These are phyloP conservation scores for Apocynum venetum DNA, from an alignment of 257 asterid genomes.

Conservation along the genomic window DNA sequence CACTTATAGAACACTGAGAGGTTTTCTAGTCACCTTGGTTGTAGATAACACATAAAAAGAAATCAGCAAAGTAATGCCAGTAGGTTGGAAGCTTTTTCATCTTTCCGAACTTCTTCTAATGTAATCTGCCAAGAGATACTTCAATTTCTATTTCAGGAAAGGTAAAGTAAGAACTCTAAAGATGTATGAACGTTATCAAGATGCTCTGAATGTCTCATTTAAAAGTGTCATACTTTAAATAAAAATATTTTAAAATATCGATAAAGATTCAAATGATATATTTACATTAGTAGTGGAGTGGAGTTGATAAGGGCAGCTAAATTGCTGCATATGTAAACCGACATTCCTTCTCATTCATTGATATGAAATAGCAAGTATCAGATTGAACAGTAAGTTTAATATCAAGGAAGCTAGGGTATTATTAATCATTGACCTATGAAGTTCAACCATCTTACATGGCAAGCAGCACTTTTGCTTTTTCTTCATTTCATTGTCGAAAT, in stretches of 20 bases:
- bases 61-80: neutral
- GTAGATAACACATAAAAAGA: neutral
- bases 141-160: neutral
- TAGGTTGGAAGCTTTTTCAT: neutral
- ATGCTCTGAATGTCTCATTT: neutral
- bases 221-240: neutral
- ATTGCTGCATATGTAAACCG: too few species aligned
- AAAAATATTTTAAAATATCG: too few species aligned
- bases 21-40: neutral
- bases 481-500: neutral
- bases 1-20: neutral
- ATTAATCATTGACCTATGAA: neutral
- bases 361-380: neutral
- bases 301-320: too few species aligned
- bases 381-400: neutral
- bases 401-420: neutral
- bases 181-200: neutral
- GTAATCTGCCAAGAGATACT: neutral
- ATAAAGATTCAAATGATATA: too few species aligned
- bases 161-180: neutral
- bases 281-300: too few species aligned
- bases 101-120: neutral
- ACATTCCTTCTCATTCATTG: too few species aligned
- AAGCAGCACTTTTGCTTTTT: neutral
- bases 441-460: neutral